Evolutionary conservation across 129 eudicot species (phyloP).

Genomic region (Solidago caesia): DNA sequence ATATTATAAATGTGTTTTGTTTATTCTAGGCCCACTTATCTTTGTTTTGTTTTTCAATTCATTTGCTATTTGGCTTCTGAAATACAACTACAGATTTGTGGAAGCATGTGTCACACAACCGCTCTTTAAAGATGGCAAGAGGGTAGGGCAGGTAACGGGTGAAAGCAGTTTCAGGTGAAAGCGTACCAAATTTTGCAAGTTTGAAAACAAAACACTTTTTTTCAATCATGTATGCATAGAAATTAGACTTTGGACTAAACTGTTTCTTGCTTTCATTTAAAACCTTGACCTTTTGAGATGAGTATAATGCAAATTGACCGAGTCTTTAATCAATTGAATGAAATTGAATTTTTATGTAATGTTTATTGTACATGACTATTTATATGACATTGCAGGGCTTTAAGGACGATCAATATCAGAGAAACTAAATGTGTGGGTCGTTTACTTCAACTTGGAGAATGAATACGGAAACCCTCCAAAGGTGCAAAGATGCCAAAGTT

Average conservation of each 20-base stretch:
- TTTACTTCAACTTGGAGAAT: constrained; percentile 87
- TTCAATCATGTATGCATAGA: neutral
- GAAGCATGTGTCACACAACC: constrained; percentile 50
- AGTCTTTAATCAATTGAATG: neutral
- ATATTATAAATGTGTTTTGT: constrained; percentile 7
- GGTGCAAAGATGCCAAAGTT: constrained; percentile 35
- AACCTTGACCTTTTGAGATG: neutral
- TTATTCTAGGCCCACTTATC: neutral
- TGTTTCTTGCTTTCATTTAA: neutral
- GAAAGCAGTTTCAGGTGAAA: neutral
- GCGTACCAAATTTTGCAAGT: neutral
- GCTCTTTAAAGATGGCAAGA: constrained; percentile 43
- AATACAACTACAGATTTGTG: constrained; percentile 50
- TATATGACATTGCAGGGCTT: constrained; percentile 56
- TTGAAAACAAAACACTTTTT: neutral
- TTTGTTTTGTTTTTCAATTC: constrained; percentile 8
- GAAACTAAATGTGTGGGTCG: constrained; percentile 86
- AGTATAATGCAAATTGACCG: no score
- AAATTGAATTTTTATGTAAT: no score
- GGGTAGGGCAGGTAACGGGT: neutral
- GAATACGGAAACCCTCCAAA: constrained; percentile 85
- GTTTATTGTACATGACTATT: neutral
- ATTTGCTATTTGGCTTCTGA: constrained; percentile 16
- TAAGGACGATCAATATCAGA: constrained; percentile 87
- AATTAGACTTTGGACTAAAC: neutral